Base-by-base conservation (phyloP, 805 yeast species). In the Saccharomycopsis sp. region DNA sequence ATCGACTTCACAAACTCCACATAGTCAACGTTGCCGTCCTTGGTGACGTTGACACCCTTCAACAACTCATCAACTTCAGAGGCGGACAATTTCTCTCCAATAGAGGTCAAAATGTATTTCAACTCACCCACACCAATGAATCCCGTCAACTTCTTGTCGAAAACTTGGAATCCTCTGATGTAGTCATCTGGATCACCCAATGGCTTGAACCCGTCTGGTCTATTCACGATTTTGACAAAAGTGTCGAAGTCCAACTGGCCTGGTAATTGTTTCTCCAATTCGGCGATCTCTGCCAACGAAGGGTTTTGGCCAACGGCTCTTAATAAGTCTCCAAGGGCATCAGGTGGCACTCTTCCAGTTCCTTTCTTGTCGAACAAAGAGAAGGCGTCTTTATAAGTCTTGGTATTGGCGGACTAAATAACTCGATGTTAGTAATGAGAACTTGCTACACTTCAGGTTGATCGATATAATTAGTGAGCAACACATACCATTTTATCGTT, bases 251-350 rank as follows among this genome's bases (percentile, higher is more conserved):
- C 89, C 64, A 89, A 61, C 44, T 70, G 71, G n/a, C 70, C 69
- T 24, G 65, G 63, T 48, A 69, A 57, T 58, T 70, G 73, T 1
- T 65, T 71, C 68, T 81, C 82, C 55, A 85, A 72, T 58, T 82
- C 84, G 29, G 81, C 75, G 62, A 91, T 87, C 73, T 91, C 97
- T 21, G 91, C 87, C 67, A 90, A 80, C 2, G 99, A 91, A 63
- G 99, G 99, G 76, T 94, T 94, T 77, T 92, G 98, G 46, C 99
- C 99, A 61, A 94, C 91, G 1, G 99, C 97, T 70, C 99, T 83
- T 61, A 94, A 80, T 65, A 94, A 80, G 69, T 94, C 99, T 40
- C 98, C 99, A 54, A 94, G 79, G 61, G 88, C 84, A 62, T 86
- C 88, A 61, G 81, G 78, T 15, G 97, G 83, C 57, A 94, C 94